phyloP scores from a whole-genome alignment of 257 asterid species.

The Solanum tarijense region DNA sequence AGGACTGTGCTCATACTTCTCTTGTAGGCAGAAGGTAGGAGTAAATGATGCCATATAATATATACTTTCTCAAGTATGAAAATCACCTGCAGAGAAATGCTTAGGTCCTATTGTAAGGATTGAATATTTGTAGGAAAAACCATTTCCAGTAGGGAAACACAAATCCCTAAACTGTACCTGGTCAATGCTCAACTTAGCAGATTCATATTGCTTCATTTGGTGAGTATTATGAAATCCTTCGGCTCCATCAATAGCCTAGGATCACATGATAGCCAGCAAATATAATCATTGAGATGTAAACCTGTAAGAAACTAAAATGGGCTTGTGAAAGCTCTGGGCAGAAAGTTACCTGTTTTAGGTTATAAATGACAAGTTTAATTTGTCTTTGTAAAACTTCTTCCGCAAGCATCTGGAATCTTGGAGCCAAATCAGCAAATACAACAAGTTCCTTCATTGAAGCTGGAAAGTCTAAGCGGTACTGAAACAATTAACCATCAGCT shows the following conservation, averaged over 20 bases:
- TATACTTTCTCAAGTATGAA: conserved; percentile 95
- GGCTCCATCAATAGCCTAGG: conserved; percentile 89
- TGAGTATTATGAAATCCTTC: conserved; percentile 90
- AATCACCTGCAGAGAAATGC: conserved; percentile 53
- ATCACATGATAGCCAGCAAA: conserved; percentile 7
- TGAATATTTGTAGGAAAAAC: conserved; percentile 1
- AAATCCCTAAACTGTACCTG: conserved; percentile 40
- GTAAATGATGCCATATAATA: conserved; percentile 80
- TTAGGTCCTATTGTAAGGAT: neutral
- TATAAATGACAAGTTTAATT: conserved; percentile 56
- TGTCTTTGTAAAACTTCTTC: conserved; percentile 76
- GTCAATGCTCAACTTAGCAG: conserved; percentile 86
- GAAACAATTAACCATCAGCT: conserved; percentile 23
- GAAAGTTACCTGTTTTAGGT: conserved; percentile 58
- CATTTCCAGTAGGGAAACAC: neutral
- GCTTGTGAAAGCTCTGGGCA: neutral
- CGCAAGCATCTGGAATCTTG: conserved; percentile 75
- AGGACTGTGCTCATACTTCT: conserved; percentile 61
- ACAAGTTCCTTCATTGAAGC: conserved; percentile 59
- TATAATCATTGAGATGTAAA: neutral
- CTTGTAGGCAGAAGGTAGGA: conserved; percentile 68
- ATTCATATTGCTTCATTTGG: conserved; percentile 65
- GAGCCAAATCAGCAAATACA: conserved; percentile 89
- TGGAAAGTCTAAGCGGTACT: conserved; percentile 91
- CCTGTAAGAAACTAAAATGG: neutral